Conservation (phyloP, 78 protist species). For the Emiliania huxleyi region DNA sequence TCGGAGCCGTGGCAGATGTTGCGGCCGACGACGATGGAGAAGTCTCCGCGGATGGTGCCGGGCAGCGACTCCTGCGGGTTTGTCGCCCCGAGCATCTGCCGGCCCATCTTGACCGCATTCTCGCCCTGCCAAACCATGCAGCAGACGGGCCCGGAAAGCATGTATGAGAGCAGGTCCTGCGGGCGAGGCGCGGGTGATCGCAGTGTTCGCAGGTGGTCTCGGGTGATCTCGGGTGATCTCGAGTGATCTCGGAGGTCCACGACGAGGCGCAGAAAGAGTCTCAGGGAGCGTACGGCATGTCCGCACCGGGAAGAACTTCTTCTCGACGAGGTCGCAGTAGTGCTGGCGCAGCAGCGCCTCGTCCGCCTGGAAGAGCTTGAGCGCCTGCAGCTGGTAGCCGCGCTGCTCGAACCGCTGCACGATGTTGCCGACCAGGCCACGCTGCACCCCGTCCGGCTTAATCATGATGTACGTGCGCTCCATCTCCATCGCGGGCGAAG, state of each 20-base stretch:
- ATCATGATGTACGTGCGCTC: constrained; percentile 72
- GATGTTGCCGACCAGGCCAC: constrained; percentile 81
- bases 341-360: constrained; percentile 52
- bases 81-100: constrained; percentile 81
- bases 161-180: constrained; percentile 60
- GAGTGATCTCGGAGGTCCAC: no score
- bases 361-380: constrained; percentile 48
- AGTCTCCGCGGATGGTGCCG: constrained; percentile 87
- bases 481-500: neutral
- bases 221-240: no score
- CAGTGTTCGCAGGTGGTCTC: no score
- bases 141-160: constrained; percentile 34
- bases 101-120: constrained; percentile 61
- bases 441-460: constrained; percentile 85
- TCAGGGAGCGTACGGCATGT: no score
- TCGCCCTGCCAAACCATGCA: constrained; percentile 47
- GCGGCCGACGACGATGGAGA: constrained; percentile 59
- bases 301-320: constrained; percentile 75
- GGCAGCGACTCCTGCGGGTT: constrained; percentile 74
- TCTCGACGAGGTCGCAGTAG: constrained; percentile 67
- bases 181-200: no score
- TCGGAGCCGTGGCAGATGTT: constrained; percentile 85
- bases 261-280: no score
- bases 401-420: constrained; percentile 79
- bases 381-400: constrained; percentile 79